Evolutionary conservation across 768 basidiomycete species (phyloP), one percentile per base, ranked within the genome.

Genomic region (Heimioporus sp.): DNA sequence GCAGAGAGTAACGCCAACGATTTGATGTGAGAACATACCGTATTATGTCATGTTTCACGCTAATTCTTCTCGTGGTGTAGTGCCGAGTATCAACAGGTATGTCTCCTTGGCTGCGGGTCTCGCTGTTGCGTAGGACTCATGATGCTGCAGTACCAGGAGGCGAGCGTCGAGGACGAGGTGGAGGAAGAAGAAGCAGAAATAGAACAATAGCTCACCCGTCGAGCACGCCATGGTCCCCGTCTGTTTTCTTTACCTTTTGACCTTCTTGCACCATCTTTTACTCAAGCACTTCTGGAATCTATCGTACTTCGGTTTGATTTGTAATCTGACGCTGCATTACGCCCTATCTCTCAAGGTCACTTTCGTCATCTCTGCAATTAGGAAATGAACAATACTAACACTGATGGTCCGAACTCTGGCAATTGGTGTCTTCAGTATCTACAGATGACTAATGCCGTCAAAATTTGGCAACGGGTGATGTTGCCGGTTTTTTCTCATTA

Each of bases 11-110:
- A 92, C 65, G 74, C 80, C 3, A 78, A 76, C 3, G 92, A 93
- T 72, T 68, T 93, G 43, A 85, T 92, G 90, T 92, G 67, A 68
- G 90, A 73, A 11, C 57, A 17, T 52, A 19, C 8, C 21, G 20
- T 15, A 49, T 47, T 46, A 4, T 52, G 24, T 30, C 34, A 37
- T 28, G 7, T 28, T 40, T 52, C 10, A 10, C 20, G 15, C 36
- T 57, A 35, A 54, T 37, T 47, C 20, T 59, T 44, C 31, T 48
- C 30, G 21, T 20, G 2, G 2, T 55, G n/a, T 47, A 91, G 89
- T 53, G 80, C 90, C 50, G 94, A 98, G 66, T 96, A 96, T 72
- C 91, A 94, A 66, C 90, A 90, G 77, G 87, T 83, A 59, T 57
- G 71, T 47, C 40, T 13, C 32, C 39, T 51, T 38, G 54, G 39